Conservation (phyloP, 345 rosid species). For the Citrus reticulata region DNA sequence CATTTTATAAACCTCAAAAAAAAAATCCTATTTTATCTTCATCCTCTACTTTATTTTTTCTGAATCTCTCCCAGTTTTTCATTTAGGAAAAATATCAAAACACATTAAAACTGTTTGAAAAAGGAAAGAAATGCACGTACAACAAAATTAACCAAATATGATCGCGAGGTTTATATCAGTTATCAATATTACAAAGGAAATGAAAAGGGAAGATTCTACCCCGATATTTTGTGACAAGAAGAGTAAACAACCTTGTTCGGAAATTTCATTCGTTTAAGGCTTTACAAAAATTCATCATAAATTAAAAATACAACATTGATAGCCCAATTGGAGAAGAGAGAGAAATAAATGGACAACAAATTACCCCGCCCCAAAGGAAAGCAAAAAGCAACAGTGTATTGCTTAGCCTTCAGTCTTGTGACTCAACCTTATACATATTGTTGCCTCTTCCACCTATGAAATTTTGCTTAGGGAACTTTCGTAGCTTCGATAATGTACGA, state of each 20-base stretch:
- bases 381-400: constrained; percentile 29
- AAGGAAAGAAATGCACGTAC: no score
- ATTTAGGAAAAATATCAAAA: no score
- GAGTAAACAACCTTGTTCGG: background rate
- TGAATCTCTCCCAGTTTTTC: no score
- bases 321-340: constrained; percentile 25
- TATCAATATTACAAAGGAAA: no score
- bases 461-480: constrained; percentile 10
- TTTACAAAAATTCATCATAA: constrained; percentile 14
- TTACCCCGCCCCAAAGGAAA: constrained; percentile 24
- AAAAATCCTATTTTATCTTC: no score
- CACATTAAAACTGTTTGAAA: no score
- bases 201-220: background rate
- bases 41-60: no score
- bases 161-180: no score
- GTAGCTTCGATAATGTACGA: constrained; percentile 13
- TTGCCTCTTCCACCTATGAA: constrained; percentile 20
- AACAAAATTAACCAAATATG: no score
- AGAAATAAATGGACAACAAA: constrained; percentile 26
- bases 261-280: constrained; percentile 1
- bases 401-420: constrained; percentile 30
- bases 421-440: constrained; percentile 7
- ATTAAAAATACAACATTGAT: constrained; percentile 12
- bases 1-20: no score
- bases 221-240: background rate